Conservation (phyloP, 179 eudicot species). For the Silene coronaria region DNA sequence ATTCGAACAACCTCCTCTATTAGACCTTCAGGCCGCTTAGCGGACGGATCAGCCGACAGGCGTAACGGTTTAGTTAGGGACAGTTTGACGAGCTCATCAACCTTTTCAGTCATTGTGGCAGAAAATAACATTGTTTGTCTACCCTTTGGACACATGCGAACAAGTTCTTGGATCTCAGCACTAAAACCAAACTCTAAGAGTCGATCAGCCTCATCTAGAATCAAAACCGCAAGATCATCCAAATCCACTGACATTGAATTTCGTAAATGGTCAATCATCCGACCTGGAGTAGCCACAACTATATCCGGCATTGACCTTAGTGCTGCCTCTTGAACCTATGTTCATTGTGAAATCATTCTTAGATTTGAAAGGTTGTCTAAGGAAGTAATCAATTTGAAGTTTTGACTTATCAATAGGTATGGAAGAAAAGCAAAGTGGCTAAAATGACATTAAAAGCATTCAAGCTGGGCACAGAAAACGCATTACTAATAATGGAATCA, state of each 20-base stretch:
- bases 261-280: conserved; percentile 93
- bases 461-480: background rate
- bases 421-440: background rate
- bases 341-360: conserved; percentile 17
- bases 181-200: conserved; percentile 92
- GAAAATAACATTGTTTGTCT: conserved; percentile 96
- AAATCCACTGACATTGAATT: conserved; percentile 92
- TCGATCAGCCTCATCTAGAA: conserved; percentile 95
- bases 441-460: background rate
- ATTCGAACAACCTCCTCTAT: conserved; percentile 93
- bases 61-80: conserved; percentile 73
- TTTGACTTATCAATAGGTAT: background rate
- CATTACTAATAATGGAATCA: background rate
- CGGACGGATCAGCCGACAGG: conserved; percentile 76
- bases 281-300: conserved; percentile 97
- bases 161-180: conserved; percentile 84
- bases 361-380: background rate
- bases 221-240: conserved; percentile 91
- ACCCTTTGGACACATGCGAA: conserved; percentile 78
- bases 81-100: conserved; percentile 69
- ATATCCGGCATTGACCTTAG: conserved; percentile 88
- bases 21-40: conserved; percentile 71
- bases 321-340: conserved; percentile 76
- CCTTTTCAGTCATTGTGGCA: conserved; percentile 91
- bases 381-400: background rate